Conservation (phyloP, 176 grass and related monocot genomes). For the Musa schizocarpa region DNA sequence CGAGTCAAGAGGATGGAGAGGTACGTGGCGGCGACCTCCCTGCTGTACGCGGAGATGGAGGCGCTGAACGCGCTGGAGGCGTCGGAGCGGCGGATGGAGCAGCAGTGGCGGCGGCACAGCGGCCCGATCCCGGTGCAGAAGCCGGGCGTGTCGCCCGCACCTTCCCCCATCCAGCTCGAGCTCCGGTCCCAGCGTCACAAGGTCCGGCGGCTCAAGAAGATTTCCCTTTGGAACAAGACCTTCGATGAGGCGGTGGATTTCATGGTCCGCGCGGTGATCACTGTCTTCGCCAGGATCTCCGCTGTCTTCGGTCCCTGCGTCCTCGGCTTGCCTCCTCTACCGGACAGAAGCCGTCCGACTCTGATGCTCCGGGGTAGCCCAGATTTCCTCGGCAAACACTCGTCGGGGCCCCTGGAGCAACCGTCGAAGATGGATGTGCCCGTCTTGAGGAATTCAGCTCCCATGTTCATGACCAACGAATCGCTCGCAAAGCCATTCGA, state of each 20-base stretch:
- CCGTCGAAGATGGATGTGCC: slow-evolving; percentile 3
- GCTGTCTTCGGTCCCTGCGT: slow-evolving; percentile 36
- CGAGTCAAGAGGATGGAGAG: slow-evolving; percentile 74
- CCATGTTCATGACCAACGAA: slow-evolving; percentile 39
- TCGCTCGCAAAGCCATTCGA: neutral
- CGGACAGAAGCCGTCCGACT: neutral
- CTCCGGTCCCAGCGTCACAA: slow-evolving; percentile 57
- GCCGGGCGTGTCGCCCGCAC: neutral
- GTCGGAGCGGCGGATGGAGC: slow-evolving; percentile 43
- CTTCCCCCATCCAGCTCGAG: slow-evolving; percentile 42
- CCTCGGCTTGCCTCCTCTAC: slow-evolving; percentile 33
- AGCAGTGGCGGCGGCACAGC: slow-evolving; percentile 39
- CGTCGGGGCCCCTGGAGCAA: slow-evolving; percentile 41
- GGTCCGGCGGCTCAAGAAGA: slow-evolving; percentile 57
- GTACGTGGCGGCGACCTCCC: slow-evolving; percentile 44
- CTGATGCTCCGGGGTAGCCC: neutral
- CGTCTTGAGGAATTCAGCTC: slow-evolving; percentile 45
- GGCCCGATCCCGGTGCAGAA: slow-evolving; percentile 51
- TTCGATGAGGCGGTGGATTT: slow-evolving; percentile 42
- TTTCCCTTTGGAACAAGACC: slow-evolving; percentile 68
- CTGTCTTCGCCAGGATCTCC: slow-evolving; percentile 49
- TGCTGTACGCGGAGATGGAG: slow-evolving; percentile 71
- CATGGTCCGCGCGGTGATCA: slow-evolving; percentile 51
- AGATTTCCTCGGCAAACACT: slow-evolving; percentile 8
- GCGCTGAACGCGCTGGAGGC: slow-evolving; percentile 60